Percentiles rank a stretch among this genome's conserved stretches.
These are phyloP conservation scores for Fusarium sambucinum DNA, from an alignment of 2,329 filamentous ascomycete species.

Conservation along the genomic window DNA sequence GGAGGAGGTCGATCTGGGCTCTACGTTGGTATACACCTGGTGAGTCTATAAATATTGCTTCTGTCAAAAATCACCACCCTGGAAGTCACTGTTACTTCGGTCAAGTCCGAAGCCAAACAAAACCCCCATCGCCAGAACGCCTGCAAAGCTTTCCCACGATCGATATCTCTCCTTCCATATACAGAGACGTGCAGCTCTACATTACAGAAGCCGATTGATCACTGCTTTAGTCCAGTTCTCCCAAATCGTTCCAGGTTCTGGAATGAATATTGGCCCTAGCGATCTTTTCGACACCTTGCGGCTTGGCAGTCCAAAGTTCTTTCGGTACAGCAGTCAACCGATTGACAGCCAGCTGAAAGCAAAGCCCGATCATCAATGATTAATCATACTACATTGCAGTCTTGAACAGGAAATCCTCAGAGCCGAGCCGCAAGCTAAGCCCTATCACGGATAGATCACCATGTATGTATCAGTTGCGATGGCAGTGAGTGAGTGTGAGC, in stretches of 20 bases:
- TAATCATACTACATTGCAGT: conserved; percentile 3
- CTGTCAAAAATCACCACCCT: neutral
- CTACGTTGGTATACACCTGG: neutral
- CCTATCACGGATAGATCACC: neutral
- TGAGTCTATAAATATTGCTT: neutral
- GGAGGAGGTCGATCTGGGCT: neutral
- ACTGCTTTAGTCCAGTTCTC: neutral
- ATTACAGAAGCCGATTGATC: neutral
- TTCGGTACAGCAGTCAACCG: neutral
- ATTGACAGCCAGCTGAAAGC: conserved; percentile 11
- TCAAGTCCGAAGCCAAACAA: neutral
- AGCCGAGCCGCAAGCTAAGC: conserved; percentile 1
- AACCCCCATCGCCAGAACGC: neutral
- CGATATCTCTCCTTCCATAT: neutral
- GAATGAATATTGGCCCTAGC: neutral
- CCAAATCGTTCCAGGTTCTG: neutral
- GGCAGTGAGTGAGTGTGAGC: neutral
- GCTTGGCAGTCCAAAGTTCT: neutral
- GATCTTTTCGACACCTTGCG: neutral
- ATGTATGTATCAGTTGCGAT: conserved; percentile 16
- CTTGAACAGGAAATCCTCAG: conserved; percentile 5
- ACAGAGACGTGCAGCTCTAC: neutral
- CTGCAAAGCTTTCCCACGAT: neutral
- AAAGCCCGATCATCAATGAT: neutral
- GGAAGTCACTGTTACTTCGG: neutral